Conservation (phyloP, 441 rosid genomes). For the Pelargonium citronellum region DNA sequence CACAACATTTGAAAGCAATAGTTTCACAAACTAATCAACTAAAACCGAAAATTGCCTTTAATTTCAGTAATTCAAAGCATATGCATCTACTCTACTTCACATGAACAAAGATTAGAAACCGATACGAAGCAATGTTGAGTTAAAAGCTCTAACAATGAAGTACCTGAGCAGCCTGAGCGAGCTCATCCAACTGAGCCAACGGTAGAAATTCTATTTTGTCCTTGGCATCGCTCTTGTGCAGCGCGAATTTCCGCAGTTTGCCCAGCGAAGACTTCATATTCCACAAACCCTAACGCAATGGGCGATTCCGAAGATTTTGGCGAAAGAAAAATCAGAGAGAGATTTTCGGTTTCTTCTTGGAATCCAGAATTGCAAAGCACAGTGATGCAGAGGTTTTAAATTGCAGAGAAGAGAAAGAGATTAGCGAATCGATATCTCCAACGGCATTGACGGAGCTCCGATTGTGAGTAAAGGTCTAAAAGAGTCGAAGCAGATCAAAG, state of each 20-base stretch:
- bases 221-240: slow-evolving; percentile 60
- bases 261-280: slow-evolving; percentile 71
- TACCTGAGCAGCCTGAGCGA: slow-evolving; percentile 84
- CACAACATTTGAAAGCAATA: not conserved
- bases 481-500: slow-evolving; percentile 31
- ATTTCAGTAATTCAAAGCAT: not conserved
- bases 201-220: slow-evolving; percentile 50
- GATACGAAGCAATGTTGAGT: not conserved
- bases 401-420: not conserved
- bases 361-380: slow-evolving; percentile 15
- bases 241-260: slow-evolving; percentile 64
- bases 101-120: not conserved
- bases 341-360: not conserved
- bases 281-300: slow-evolving; percentile 33
- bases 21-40: not conserved
- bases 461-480: slow-evolving; percentile 24
- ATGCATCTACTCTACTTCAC: not conserved
- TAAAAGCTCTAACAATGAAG: not conserved
- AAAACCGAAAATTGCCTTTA: not conserved
- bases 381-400: slow-evolving; percentile 14
- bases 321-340: slow-evolving; percentile 1
- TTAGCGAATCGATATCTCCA: slow-evolving; percentile 29
- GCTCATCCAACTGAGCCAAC: slow-evolving; percentile 63
- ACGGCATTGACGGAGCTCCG: slow-evolving; percentile 33
- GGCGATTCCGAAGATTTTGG: slow-evolving; percentile 2